These are phyloP conservation scores for Geranium incanum DNA, from an alignment of 441 rosid genomes.

Conservation along the genomic window DNA sequence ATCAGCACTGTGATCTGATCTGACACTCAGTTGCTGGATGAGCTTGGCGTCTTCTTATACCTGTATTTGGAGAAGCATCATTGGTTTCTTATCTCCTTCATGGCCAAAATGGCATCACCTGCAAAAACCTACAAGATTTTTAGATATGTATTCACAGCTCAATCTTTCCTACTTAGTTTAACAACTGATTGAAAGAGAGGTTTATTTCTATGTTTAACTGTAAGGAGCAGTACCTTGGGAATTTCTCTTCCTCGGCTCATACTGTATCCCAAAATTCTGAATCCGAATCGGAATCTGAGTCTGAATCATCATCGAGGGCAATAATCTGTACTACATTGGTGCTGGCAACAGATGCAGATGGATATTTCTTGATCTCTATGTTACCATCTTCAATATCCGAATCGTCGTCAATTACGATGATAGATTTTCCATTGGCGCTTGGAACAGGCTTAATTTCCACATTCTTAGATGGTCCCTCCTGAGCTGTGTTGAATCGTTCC, in stretches of 20 bases:
- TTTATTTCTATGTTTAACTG: conserved; percentile 8
- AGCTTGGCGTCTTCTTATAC: conserved; percentile 57
- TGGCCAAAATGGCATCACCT: conserved; percentile 39
- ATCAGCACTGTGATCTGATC: too few relatives aligned
- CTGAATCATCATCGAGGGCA: conserved; percentile 36
- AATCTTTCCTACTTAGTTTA: conserved; percentile 50
- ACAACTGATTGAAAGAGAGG: conserved; percentile 49
- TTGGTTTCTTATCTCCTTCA: conserved; percentile 37
- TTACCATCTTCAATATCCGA: conserved; percentile 23
- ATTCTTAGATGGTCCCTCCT: conserved; percentile 24
- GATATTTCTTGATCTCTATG: conserved; percentile 22
- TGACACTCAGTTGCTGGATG: conserved; percentile 74
- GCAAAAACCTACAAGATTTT: conserved; percentile 27
- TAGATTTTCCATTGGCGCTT: conserved; percentile 30
- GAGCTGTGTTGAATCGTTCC: neutral
- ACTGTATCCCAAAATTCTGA: neutral
- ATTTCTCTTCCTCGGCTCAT: conserved; percentile 16
- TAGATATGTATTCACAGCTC: conserved; percentile 18
- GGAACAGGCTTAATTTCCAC: conserved; percentile 21
- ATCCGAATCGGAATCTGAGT: conserved; percentile 16
- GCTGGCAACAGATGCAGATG: conserved; percentile 21
- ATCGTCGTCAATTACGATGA: conserved; percentile 45
- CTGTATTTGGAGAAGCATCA: conserved; percentile 39
- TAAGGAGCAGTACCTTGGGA: conserved; percentile 17
- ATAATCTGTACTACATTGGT: conserved; percentile 37